These are phyloP conservation scores for Ogataea hybrid DNA, from an alignment of 1,139 yeast species.

Conservation along the genomic window DNA sequence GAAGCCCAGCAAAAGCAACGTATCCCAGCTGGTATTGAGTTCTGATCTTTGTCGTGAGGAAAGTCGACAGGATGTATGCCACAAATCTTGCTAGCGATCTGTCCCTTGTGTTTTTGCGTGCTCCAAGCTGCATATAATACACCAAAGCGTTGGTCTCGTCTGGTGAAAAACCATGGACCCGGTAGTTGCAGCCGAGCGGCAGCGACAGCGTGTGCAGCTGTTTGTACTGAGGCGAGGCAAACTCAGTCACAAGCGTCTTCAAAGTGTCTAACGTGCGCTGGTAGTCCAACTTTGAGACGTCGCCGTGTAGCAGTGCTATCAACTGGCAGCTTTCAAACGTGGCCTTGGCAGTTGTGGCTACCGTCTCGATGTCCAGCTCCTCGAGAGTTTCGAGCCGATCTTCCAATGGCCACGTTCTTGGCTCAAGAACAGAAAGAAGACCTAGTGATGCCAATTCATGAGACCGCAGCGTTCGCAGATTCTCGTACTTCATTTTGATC, in stretches of 20 bases:
- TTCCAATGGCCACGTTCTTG: conserved; percentile 47
- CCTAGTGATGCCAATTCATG: conserved; percentile 47
- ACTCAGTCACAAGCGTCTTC: conserved; percentile 13
- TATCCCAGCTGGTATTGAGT: conserved; percentile 58
- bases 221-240: conserved; percentile 13
- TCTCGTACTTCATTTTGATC: conserved; percentile 43
- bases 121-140: conserved; percentile 56
- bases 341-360: conserved; percentile 27
- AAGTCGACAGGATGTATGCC: conserved; percentile 42
- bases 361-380: conserved; percentile 48
- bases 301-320: conserved; percentile 52
- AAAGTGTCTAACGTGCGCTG: conserved; percentile 10
- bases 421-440: conserved; percentile 46
- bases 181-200: conserved; percentile 37
- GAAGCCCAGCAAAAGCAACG: conserved; percentile 51
- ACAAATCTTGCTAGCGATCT: conserved; percentile 44
- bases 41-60: conserved; percentile 47
- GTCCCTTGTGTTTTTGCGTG: conserved; percentile 34
- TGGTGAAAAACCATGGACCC: conserved; percentile 33
- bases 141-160: conserved; percentile 52
- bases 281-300: conserved; percentile 26
- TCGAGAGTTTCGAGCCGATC: conserved; percentile 56
- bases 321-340: conserved; percentile 36
- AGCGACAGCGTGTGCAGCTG: conserved; percentile 37
- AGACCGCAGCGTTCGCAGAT: conserved; percentile 39